phyloP scores from a whole-genome alignment of 495 filamentous ascomycete genomes.

The Parathielavia appendiculata region DNA sequence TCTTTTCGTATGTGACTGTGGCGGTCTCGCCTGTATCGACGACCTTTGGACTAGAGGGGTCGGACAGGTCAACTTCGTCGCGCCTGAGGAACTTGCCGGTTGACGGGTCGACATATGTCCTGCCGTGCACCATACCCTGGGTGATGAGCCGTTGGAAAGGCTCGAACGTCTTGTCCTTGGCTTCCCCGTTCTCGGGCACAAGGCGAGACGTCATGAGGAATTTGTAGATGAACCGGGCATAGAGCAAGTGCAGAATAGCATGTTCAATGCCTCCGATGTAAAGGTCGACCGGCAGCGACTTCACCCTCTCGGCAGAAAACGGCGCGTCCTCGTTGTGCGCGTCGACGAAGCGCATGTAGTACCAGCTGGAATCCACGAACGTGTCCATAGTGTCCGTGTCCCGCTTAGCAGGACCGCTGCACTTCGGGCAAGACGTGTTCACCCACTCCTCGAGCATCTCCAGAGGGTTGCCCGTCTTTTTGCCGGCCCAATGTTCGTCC shows the following conservation, averaged over 20 bases:
- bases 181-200: constrained; percentile 22
- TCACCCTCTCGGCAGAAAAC: constrained; percentile 54
- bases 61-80: constrained; percentile 63
- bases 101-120: constrained; percentile 68
- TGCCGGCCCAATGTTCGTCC: constrained; percentile 59
- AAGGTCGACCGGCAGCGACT: constrained; percentile 66
- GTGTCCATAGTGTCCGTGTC: constrained; percentile 97
- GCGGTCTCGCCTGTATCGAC: constrained; percentile 53
- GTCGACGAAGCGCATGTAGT: constrained; percentile 76
- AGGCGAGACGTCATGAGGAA: constrained; percentile 59
- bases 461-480: constrained; percentile 71
- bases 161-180: constrained; percentile 40
- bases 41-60: constrained; percentile 53
- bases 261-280: constrained; percentile 89
- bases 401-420: constrained; percentile 61
- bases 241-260: constrained; percentile 86
- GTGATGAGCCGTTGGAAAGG: constrained; percentile 77
- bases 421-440: constrained; percentile 70
- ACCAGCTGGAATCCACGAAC: constrained; percentile 92
- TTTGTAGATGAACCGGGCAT: constrained; percentile 86
- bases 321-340: constrained; percentile 56
- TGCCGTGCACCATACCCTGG: constrained; percentile 91
- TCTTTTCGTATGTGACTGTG: constrained; percentile 72
- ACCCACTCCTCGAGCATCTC: constrained; percentile 68
- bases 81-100: constrained; percentile 75